Evolutionary conservation across 768 basidiomycete genomes (phyloP).

Genomic region (Hemileccinum rubropunctum): DNA sequence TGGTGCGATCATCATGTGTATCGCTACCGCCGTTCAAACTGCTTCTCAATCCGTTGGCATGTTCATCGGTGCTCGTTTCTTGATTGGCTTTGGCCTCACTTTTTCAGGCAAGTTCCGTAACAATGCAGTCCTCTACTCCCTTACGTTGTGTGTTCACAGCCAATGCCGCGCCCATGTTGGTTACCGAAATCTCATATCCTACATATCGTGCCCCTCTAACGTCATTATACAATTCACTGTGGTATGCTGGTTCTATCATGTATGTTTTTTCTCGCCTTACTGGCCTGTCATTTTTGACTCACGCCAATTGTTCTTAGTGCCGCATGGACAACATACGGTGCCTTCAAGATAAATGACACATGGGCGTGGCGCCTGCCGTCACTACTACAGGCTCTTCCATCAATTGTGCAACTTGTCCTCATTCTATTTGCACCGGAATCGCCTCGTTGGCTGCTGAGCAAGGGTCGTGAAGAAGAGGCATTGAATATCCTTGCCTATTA

Average conservation of each 20-base stretch:
- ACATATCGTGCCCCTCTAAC: conserved; percentile 77
- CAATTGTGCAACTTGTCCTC: conserved; percentile 61
- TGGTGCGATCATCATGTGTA: conserved; percentile 66
- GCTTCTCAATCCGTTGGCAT: conserved; percentile 67
- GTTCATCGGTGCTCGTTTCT: conserved; percentile 81
- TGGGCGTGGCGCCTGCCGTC: conserved; percentile 91
- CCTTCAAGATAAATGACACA: conserved; percentile 61
- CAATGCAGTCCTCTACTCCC: background rate
- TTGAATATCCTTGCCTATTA: conserved; percentile 73
- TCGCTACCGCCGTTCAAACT: conserved; percentile 66
- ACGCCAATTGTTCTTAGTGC: conserved; percentile 42
- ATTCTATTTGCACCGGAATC: conserved; percentile 77
- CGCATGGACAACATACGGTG: conserved; percentile 85
- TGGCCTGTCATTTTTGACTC: background rate
- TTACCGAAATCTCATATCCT: conserved; percentile 83
- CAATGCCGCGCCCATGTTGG: conserved; percentile 77
- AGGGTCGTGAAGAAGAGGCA: conserved; percentile 70
- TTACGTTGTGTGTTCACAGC: conserved; percentile 31
- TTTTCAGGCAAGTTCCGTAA: conserved; percentile 48
- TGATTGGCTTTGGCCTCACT: conserved; percentile 74
- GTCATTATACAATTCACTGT: conserved; percentile 77
- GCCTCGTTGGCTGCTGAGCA: conserved; percentile 79
- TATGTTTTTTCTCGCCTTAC: conserved; percentile 30
- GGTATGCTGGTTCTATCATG: conserved; percentile 83
- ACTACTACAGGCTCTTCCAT: conserved; percentile 65